Conservation (phyloP, 1,139 yeast species). For the Sugiyamaella japonica region DNA sequence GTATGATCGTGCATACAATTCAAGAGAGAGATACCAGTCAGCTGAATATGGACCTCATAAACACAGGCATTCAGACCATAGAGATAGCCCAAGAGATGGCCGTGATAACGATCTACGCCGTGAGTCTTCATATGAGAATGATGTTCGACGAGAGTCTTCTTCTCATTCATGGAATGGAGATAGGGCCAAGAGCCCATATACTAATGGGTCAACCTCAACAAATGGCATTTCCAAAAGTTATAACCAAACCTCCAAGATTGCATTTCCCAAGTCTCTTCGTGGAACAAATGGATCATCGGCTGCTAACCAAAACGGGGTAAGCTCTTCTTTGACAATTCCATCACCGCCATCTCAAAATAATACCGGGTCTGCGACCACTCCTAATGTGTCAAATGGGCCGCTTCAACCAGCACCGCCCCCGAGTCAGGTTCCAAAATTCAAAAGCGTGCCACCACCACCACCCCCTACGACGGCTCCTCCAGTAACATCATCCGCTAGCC, state of each 20-base stretch:
- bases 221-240: not conserved
- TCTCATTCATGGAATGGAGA: not conserved
- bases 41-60: not conserved
- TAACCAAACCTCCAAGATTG: not conserved
- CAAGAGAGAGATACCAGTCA: not conserved
- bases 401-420: not conserved
- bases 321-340: not conserved
- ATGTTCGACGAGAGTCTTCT: not conserved
- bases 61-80: not conserved
- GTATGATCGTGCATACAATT: not conserved
- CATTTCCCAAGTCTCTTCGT: not conserved
- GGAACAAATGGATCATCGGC: not conserved
- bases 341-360: not conserved
- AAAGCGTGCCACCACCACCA: slow-evolving; percentile 2
- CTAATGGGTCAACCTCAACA: not conserved
- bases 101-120: not conserved
- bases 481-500: not conserved
- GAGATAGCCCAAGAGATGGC: not conserved
- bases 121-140: not conserved
- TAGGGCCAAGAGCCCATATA: not conserved
- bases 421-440: not conserved
- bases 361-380: not conserved
- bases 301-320: not conserved
- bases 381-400: not conserved
- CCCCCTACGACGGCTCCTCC: not conserved